These are phyloP conservation scores for Albophoma yamanashiensis DNA, from an alignment of 2,329 filamentous ascomycete species.

Conservation along the genomic window DNA sequence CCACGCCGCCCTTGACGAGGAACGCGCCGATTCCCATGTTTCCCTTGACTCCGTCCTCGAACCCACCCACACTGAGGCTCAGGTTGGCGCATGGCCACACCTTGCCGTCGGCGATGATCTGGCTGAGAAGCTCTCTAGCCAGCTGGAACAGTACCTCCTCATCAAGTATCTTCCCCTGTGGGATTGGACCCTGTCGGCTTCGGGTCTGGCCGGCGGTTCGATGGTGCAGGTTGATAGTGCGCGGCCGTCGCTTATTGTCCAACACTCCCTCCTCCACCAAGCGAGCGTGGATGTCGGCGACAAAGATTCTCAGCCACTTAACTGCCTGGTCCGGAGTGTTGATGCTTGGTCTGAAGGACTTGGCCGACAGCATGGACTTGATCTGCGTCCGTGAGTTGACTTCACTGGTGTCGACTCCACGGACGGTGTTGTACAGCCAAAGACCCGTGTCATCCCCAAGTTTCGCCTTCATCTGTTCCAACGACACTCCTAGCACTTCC, in stretches of 20 bases:
- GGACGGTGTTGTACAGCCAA: conserved; percentile 77
- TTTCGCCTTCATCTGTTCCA: conserved; percentile 67
- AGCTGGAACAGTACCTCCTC: conserved; percentile 64
- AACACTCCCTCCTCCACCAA: conserved; percentile 84
- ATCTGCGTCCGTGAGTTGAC: conserved; percentile 87
- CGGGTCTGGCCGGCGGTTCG: conserved; percentile 62
- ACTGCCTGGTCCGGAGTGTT: conserved; percentile 65
- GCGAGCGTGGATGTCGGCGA: conserved; percentile 80
- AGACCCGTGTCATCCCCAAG: conserved; percentile 74
- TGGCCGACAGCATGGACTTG: conserved; percentile 95
- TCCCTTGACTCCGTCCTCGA: conserved; percentile 75
- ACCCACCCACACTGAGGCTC: conserved; percentile 79
- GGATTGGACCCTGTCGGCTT: conserved; percentile 68
- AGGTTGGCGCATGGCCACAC: conserved; percentile 91
- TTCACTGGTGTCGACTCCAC: conserved; percentile 78
- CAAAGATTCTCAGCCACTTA: conserved; percentile 85
- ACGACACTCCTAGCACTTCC: conserved; percentile 60
- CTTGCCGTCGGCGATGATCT: conserved; percentile 65
- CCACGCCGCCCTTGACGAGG: conserved; percentile 64
- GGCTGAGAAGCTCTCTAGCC: conserved; percentile 64
- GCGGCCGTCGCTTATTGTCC: conserved; percentile 78
- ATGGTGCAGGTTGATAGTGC: conserved; percentile 76
- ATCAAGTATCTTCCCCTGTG: conserved; percentile 61
- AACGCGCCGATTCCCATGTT: conserved; percentile 84
- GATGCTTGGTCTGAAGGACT: conserved; percentile 83